Evolutionary conservation across 1,139 yeast species (phyloP).

Genomic region (Meyerozyma athensensis): DNA sequence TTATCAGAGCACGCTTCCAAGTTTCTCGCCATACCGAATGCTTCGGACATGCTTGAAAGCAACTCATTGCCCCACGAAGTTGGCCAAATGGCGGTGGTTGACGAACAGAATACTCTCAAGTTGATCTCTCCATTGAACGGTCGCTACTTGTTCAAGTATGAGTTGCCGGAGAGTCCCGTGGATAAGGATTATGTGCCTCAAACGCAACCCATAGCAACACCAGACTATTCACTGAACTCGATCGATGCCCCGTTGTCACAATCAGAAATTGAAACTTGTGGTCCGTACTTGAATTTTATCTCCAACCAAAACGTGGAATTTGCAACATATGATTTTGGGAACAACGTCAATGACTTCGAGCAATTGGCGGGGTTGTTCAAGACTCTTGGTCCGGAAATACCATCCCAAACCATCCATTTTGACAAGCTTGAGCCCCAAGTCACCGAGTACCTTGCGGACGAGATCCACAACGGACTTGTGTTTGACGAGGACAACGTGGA

Average conservation of each 20-base stretch:
- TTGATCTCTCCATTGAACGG: constrained; percentile 45
- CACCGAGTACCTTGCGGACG: background rate
- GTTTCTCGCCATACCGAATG: constrained; percentile 28
- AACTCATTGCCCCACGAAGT: constrained; percentile 7
- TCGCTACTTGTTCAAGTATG: constrained; percentile 37
- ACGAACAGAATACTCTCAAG: constrained; percentile 32
- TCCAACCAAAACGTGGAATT: constrained; percentile 34
- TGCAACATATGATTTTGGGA: constrained; percentile 22
- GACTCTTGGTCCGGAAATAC: constrained; percentile 19
- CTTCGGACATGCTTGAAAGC: constrained; percentile 12
- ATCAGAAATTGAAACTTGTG: constrained; percentile 63
- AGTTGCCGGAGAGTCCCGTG: constrained; percentile 30
- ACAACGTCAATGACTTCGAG: constrained; percentile 7
- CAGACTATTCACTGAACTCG: background rate
- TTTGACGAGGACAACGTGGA: background rate
- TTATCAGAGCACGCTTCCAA: constrained; percentile 31
- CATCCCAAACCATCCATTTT: constrained; percentile 10
- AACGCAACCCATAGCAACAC: constrained; percentile 3
- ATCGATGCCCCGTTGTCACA: constrained; percentile 42
- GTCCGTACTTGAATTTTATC: constrained; percentile 49
- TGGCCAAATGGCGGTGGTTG: constrained; percentile 37
- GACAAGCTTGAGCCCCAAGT: constrained; percentile 1
- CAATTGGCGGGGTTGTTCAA: constrained; percentile 13
- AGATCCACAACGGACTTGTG: constrained; percentile 2
- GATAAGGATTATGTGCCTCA: background rate